A percentile compares a stretch with the other conserved stretches of the same genome.
phyloP scores from a whole-genome alignment of 495 filamentous ascomycete species.

The Penicillium pancosmium region DNA sequence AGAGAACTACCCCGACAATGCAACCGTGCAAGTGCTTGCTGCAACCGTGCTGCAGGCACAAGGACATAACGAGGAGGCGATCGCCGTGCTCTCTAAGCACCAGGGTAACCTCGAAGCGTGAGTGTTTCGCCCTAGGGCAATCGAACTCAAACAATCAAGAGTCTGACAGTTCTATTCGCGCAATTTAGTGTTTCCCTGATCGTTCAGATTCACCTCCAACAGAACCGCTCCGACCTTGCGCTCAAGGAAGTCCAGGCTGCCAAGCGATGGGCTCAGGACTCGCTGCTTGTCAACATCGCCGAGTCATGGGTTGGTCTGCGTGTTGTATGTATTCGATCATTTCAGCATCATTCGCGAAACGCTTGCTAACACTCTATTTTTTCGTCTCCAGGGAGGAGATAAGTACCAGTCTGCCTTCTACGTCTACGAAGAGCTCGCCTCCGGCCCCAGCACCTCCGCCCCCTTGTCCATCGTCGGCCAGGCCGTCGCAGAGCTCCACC shows the following conservation, averaged over 20 bases:
- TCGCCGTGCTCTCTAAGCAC: constrained; percentile 76
- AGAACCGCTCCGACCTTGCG: constrained; percentile 89
- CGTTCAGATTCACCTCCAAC: constrained; percentile 87
- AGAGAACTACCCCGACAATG: constrained; percentile 67
- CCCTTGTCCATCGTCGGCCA: constrained; percentile 74
- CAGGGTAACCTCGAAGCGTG: constrained; percentile 83
- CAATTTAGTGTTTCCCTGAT: constrained; percentile 66
- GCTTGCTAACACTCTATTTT: not conserved
- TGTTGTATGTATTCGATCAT: constrained; percentile 59
- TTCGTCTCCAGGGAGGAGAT: constrained; percentile 73
- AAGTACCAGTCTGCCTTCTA: constrained; percentile 98
- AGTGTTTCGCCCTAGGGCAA: constrained; percentile 30
- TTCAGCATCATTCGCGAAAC: not conserved
- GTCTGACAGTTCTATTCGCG: constrained; percentile 8
- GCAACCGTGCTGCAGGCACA: constrained; percentile 77
- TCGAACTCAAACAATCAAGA: not conserved
- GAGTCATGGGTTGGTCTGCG: constrained; percentile 94
- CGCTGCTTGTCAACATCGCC: constrained; percentile 87
- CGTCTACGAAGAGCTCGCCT: constrained; percentile 95
- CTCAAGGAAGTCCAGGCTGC: constrained; percentile 87
- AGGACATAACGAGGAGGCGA: constrained; percentile 80
- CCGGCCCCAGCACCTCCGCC: constrained; percentile 70
- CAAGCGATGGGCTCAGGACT: constrained; percentile 94
- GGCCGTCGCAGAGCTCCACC: constrained; percentile 88
- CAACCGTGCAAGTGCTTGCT: constrained; percentile 76